These are phyloP conservation scores for Citrus unshiu DNA, from an alignment of 345 rosid species.

Conservation along the genomic window DNA sequence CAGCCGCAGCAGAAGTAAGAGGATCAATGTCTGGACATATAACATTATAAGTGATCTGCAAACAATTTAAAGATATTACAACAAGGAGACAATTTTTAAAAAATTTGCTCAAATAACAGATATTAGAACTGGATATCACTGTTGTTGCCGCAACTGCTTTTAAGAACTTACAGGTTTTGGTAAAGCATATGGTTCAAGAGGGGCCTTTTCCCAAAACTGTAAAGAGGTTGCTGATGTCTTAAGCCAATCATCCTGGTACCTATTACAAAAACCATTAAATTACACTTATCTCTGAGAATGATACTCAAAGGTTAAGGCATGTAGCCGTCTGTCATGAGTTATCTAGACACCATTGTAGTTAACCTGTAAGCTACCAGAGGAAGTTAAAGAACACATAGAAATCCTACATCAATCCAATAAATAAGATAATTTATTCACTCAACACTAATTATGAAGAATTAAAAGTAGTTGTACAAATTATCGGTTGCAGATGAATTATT, in stretches of 20 bases:
- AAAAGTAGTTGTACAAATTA: background rate
- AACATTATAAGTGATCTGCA: slow-evolving; percentile 78
- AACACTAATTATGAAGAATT: background rate
- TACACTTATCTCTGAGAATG: background rate
- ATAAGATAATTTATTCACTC: background rate
- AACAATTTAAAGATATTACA: slow-evolving; percentile 19
- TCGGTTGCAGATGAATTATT: background rate
- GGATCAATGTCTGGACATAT: slow-evolving; percentile 97
- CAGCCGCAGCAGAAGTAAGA: slow-evolving; percentile 84
- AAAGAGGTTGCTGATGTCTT: slow-evolving; percentile 78
- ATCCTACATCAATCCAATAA: background rate
- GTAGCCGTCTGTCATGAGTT: background rate
- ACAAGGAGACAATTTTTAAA: background rate
- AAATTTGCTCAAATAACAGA: slow-evolving; percentile 4
- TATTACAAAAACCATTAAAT: slow-evolving; percentile 24
- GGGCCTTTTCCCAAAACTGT: slow-evolving; percentile 98
- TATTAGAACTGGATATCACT: background rate
- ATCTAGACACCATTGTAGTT: background rate
- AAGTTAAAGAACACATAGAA: background rate
- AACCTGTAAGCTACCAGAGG: background rate
- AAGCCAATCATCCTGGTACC: slow-evolving; percentile 99
- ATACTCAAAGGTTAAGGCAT: background rate
- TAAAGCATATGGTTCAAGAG: slow-evolving; percentile 90
- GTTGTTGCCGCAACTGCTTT: background rate
- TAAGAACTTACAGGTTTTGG: slow-evolving; percentile 67